Evolutionary conservation across 2,329 filamentous ascomycete genomes (phyloP).

Genomic region (Trichoderma koningii): DNA sequence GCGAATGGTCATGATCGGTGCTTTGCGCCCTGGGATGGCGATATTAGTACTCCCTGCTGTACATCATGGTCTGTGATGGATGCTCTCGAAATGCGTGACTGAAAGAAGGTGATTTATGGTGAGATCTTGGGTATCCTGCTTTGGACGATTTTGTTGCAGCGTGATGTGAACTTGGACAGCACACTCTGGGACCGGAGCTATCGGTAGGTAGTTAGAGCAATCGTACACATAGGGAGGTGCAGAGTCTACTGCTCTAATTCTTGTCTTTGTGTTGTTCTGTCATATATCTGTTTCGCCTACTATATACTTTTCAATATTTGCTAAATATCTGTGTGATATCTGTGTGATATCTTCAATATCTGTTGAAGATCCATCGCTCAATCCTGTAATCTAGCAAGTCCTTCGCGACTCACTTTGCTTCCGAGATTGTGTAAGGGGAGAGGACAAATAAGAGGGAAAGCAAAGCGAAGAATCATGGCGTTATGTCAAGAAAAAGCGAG

Average conservation of each 20-base stretch:
- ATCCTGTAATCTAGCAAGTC: not conserved
- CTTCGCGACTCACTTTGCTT: not conserved
- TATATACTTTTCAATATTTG: conserved; percentile 2
- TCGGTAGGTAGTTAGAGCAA: not conserved
- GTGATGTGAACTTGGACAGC: too few species aligned
- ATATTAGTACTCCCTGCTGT: too few species aligned
- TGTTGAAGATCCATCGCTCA: conserved; percentile 24
- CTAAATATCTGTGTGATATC: conserved; percentile 20
- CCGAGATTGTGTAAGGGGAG: not conserved
- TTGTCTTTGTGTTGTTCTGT: not conserved
- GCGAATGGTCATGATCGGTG: too few species aligned
- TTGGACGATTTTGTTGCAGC: too few species aligned
- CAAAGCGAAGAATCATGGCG: not conserved
- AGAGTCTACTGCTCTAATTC: not conserved
- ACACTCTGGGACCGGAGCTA: too few species aligned
- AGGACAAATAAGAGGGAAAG: not conserved
- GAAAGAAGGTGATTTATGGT: too few species aligned
- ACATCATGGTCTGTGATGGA: too few species aligned
- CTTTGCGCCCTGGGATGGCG: too few species aligned
- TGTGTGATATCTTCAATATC: not conserved
- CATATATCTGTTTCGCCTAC: not conserved
- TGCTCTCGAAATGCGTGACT: too few species aligned
- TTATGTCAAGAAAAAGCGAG: not conserved
- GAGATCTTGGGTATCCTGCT: too few species aligned
- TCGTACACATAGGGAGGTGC: not conserved